Percentiles rank a stretch among this genome's conserved stretches.
phyloP scores from a whole-genome alignment of 108 stramenopile species.

The Fragilariopsis cylindrus region DNA sequence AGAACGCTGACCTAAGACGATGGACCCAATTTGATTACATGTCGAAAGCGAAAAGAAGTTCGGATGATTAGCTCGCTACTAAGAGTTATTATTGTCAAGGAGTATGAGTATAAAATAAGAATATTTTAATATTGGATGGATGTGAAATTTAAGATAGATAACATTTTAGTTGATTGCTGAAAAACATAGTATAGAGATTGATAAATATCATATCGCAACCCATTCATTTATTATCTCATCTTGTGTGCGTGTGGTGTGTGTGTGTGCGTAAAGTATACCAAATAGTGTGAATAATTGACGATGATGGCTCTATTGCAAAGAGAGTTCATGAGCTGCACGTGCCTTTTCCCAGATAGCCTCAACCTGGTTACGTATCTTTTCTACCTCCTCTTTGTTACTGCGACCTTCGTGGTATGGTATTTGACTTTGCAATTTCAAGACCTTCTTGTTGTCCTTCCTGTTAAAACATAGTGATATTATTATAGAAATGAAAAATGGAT shows the following conservation, averaged over 20 bases:
- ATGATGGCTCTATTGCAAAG: slow-evolving; percentile 11
- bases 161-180: too few species aligned
- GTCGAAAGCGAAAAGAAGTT: too few species aligned
- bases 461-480: background rate
- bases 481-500: slow-evolving; percentile 15
- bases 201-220: too few species aligned
- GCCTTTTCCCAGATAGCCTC: slow-evolving; percentile 72
- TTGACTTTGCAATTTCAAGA: slow-evolving; percentile 70
- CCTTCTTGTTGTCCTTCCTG: slow-evolving; percentile 89
- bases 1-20: too few species aligned
- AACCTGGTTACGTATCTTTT: slow-evolving; percentile 75
- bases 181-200: background rate
- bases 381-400: slow-evolving; percentile 80
- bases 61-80: too few species aligned
- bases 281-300: background rate
- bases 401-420: slow-evolving; percentile 87
- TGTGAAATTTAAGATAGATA: too few species aligned
- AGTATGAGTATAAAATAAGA: too few species aligned
- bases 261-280: background rate
- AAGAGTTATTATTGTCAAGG: too few species aligned
- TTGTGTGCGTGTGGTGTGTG: background rate
- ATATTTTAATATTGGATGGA: too few species aligned
- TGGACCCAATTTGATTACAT: too few species aligned
- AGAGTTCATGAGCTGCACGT: slow-evolving; percentile 40
- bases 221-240: too few species aligned